These are phyloP conservation scores for Yamadazyma diospyri DNA, from an alignment of 1,139 yeast genomes.

Conservation along the genomic window DNA sequence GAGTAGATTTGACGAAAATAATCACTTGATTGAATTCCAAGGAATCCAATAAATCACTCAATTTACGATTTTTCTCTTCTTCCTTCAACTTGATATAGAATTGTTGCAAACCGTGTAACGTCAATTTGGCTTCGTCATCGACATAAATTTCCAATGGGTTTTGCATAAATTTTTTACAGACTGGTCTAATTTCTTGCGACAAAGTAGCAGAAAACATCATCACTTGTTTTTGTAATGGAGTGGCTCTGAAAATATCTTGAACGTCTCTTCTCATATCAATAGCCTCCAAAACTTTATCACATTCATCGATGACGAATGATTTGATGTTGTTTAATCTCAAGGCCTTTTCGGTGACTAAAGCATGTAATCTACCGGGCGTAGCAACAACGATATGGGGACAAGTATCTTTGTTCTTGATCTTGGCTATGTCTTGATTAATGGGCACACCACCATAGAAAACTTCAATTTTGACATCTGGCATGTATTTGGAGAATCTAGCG, in stretches of 20 bases:
- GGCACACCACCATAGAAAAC: slow-evolving; percentile 97
- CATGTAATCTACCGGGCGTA: slow-evolving; percentile 97
- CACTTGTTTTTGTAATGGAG: slow-evolving; percentile 98
- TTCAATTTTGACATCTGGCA: slow-evolving; percentile 96
- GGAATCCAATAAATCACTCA: slow-evolving; percentile 88
- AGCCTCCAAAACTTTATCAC: slow-evolving; percentile 94
- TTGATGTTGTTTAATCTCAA: slow-evolving; percentile 86
- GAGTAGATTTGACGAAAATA: slow-evolving; percentile 89
- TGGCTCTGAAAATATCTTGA: slow-evolving; percentile 94
- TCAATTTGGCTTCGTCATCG: slow-evolving; percentile 96
- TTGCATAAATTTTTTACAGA: slow-evolving; percentile 97
- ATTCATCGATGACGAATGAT: slow-evolving; percentile 95
- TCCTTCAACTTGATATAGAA: slow-evolving; percentile 87
- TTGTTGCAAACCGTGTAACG: slow-evolving; percentile 97
- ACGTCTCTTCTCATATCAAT: slow-evolving; percentile 97
- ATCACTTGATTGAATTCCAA: slow-evolving; percentile 98
- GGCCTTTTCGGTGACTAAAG: slow-evolving; percentile 86
- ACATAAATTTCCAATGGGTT: slow-evolving; percentile 96
- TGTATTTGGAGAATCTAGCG: slow-evolving; percentile 94
- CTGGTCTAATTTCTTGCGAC: slow-evolving; percentile 91
- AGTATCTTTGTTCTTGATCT: slow-evolving; percentile 87
- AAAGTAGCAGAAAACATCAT: slow-evolving; percentile 99
- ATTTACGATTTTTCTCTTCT: slow-evolving; percentile 88
- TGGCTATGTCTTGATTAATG: slow-evolving; percentile 80
- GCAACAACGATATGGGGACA: slow-evolving; percentile 97